Base-by-base conservation (phyloP, 345 rosid species). In the Mangifera indica region DNA sequence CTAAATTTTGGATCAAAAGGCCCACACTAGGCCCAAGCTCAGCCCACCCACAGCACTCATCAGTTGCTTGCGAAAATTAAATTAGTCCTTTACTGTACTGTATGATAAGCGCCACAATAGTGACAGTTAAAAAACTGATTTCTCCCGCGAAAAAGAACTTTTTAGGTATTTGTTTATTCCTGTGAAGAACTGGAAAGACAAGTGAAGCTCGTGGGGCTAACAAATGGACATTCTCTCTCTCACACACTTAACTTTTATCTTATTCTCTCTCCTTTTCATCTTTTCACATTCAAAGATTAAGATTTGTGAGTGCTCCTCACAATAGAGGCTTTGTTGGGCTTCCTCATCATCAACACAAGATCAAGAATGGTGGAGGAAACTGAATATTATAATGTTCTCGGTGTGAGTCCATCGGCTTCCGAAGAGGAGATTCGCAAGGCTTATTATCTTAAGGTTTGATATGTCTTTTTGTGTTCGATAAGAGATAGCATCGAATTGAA, bases 371-470 rank as follows among this genome's bases (percentile, higher is more conserved):
- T 85, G 82, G 84, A 82, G 80, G 92, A 89, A 78, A 84, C 90
- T 9, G 88, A 89, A 81, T 89, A 73, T 72, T 89, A 89, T 69
- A 88, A 89, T 58, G 85, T 89, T 85, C 92, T 89, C 29, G 89
- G 88, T 17, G 80, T 87, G 9, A 46, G 7, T 67, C 84, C 89
- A 46, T 79, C 83, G 7, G 92, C 89, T 75, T 87, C 92, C 0
- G 92, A 84, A 46, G 87, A 81, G 17, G 90, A 84, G 74, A 89
- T 87, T 82, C 92, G 92, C 56, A 89, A 80, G 71, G 88, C 90
- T 71, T 89, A 87, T 54, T 89, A 84, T 77, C 83, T 87, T n/a
- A 87, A 89, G 95, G 92, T 87, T 57, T 46, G 5, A 10, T 18
- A 8, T 26, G 2, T 5, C 9, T 7, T 29, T 29, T 29, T 3